These are phyloP conservation scores for Pseudogymnoascus sp. DNA, from an alignment of 2,329 filamentous ascomycete genomes.

Conservation along the genomic window DNA sequence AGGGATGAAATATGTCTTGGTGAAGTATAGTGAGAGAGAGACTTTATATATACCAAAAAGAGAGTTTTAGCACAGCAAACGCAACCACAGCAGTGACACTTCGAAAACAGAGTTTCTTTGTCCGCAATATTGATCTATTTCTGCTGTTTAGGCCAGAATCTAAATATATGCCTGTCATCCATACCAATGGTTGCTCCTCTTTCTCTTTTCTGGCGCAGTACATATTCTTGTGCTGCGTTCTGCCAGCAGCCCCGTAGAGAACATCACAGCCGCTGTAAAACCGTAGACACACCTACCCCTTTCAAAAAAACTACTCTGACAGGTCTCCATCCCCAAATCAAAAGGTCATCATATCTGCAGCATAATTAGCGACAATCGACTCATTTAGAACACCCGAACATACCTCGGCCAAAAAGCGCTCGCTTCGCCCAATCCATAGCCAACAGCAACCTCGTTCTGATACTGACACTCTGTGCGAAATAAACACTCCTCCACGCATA, in stretches of 20 bases:
- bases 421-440: conserved; percentile 99
- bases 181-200: background rate
- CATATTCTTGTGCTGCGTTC: background rate
- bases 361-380: background rate
- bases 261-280: background rate
- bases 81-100: background rate
- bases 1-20: background rate
- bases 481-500: conserved; percentile 96
- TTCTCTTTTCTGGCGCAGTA: background rate
- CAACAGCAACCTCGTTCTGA: conserved; percentile 78
- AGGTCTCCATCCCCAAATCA: background rate
- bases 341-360: background rate
- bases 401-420: conserved; percentile 89
- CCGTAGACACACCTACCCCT: background rate
- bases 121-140: background rate
- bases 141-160: background rate
- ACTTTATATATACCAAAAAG: background rate
- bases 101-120: background rate
- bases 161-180: background rate
- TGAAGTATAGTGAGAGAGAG: background rate
- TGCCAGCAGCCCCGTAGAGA: background rate
- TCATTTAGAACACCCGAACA: background rate
- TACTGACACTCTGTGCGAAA: conserved; percentile 93
- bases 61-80: background rate
- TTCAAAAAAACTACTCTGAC: background rate